Conservation (phyloP, 805 yeast species). For the Cyberlindnera japonica region DNA sequence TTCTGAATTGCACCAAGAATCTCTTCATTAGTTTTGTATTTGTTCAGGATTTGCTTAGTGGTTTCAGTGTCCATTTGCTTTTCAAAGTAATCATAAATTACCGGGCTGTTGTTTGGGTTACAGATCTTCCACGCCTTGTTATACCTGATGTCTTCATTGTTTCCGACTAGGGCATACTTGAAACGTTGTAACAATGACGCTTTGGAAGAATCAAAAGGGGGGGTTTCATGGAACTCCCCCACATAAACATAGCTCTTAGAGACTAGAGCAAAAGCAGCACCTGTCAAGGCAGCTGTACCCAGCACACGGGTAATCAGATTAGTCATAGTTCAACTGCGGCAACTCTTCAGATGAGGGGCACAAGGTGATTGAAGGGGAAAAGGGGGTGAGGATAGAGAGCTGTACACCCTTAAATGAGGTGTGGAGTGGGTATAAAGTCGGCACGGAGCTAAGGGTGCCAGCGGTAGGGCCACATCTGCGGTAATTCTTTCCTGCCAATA, state of each 20-base stretch:
- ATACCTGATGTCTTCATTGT: slow-evolving; percentile 11
- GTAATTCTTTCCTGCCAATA: too few relatives aligned
- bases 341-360: too few relatives aligned
- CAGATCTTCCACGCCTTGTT: slow-evolving; percentile 8
- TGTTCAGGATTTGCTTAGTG: slow-evolving; percentile 16
- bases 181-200: slow-evolving; percentile 3
- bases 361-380: too few relatives aligned
- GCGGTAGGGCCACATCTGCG: background rate
- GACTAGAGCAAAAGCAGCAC: slow-evolving; percentile 9
- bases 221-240: slow-evolving; percentile 16
- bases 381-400: too few relatives aligned
- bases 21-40: slow-evolving; percentile 23
- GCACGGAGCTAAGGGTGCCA: too few relatives aligned
- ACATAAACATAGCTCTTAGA: slow-evolving; percentile 16
- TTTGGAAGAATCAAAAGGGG: slow-evolving; percentile 12
- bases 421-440: too few relatives aligned
- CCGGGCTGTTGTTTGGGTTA: slow-evolving; percentile 19
- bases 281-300: slow-evolving; percentile 4
- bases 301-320: slow-evolving; percentile 7
- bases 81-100: slow-evolving; percentile 21
- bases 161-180: slow-evolving; percentile 7
- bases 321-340: slow-evolving; percentile 9
- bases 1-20: slow-evolving; percentile 20
- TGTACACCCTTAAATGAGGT: background rate
- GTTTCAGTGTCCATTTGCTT: slow-evolving; percentile 16